Conservation (phyloP, 257 asterid species). For the Agastache rugosa region DNA sequence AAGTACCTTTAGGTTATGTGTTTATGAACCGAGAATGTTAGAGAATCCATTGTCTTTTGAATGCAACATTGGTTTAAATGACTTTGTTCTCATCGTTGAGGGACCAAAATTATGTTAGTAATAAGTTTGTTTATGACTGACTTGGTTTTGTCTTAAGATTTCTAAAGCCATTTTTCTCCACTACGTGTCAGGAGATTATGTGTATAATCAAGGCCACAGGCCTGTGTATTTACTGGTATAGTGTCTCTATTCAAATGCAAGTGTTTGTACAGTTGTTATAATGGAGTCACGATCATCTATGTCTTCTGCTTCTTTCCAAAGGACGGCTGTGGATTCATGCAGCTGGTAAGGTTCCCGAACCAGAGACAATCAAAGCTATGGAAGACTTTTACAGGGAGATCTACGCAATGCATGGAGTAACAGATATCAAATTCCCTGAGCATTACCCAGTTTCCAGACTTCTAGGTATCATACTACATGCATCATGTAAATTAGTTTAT, state of each 20-base stretch:
- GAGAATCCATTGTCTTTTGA: background rate
- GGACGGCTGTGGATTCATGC: constrained; percentile 99
- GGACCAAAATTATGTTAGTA: background rate
- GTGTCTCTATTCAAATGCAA: background rate
- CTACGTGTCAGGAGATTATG: background rate
- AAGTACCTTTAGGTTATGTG: background rate
- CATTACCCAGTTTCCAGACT: constrained; percentile 94
- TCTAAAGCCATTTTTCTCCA: background rate
- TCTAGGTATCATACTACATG: constrained; percentile 57
- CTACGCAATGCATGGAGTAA: constrained; percentile 79
- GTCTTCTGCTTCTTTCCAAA: constrained; percentile 35
- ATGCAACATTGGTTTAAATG: background rate
- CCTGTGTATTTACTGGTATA: background rate
- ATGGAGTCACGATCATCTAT: background rate
- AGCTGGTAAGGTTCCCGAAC: constrained; percentile 91
- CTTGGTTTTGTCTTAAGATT: background rate
- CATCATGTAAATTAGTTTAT: background rate
- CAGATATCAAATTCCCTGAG: constrained; percentile 85
- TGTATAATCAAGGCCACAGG: background rate
- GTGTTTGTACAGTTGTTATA: background rate
- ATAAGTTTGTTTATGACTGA: background rate
- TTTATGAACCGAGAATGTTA: background rate
- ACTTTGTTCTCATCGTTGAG: background rate
- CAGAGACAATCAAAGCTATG: constrained; percentile 91
- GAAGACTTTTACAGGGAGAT: constrained; percentile 91